phyloP scores from a whole-genome alignment of 1,139 yeast species.

The Nakaseomyces sp. region DNA sequence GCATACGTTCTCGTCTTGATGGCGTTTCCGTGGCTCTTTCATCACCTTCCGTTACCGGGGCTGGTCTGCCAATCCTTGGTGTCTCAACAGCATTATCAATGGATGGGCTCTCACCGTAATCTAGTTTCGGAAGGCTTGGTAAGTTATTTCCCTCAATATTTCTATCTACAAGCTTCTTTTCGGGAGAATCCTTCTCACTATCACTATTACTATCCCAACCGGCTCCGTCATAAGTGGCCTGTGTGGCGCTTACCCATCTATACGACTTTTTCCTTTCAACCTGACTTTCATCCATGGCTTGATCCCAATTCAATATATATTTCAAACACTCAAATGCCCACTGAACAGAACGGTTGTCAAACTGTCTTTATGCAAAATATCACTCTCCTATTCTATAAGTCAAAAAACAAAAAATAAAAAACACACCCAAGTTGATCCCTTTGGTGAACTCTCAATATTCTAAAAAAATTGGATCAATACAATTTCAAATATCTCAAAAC shows the following conservation, averaged over 20 bases:
- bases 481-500: too few species aligned
- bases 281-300: conserved; percentile 21
- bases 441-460: too few species aligned
- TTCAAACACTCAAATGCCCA: too few species aligned
- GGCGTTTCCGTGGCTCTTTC: background rate
- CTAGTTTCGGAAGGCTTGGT: conserved; percentile 16
- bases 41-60: background rate
- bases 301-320: too few species aligned
- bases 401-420: too few species aligned
- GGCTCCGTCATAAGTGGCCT: conserved; percentile 48
- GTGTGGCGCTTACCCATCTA: conserved; percentile 54
- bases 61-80: background rate
- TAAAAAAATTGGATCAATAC: too few species aligned
- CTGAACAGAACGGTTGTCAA: too few species aligned
- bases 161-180: conserved; percentile 7
- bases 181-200: conserved; percentile 21
- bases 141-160: conserved; percentile 12
- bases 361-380: too few species aligned
- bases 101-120: conserved; percentile 8
- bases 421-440: too few species aligned
- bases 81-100: background rate
- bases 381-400: too few species aligned
- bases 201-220: conserved; percentile 40
- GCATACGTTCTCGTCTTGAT: background rate
- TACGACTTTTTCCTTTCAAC: conserved; percentile 52